phyloP scores from a whole-genome alignment of 2,329 filamentous ascomycete species.

The Diplodia scrobiculata region DNA sequence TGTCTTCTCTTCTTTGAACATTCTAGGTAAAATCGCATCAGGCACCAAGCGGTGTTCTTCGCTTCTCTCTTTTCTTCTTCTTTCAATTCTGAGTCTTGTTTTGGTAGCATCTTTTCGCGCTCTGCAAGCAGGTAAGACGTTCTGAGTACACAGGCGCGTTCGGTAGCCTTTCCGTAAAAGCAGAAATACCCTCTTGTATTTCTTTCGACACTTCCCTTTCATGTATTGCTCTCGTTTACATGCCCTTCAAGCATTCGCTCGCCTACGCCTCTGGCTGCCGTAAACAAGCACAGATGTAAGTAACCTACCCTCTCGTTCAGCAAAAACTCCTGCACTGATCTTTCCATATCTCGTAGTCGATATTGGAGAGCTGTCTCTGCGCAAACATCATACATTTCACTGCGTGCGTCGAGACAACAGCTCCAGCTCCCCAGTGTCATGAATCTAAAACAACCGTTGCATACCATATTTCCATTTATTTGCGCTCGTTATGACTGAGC shows the following conservation, averaged over 20 bases:
- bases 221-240: background rate
- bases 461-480: background rate
- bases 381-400: background rate
- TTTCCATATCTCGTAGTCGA: background rate
- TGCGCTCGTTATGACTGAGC: background rate
- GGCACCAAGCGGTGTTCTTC: background rate
- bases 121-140: conserved; percentile 12
- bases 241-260: background rate
- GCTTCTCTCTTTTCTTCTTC: background rate
- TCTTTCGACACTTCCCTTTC: background rate
- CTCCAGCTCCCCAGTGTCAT: background rate
- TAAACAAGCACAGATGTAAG: background rate
- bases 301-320: background rate
- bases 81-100: conserved; percentile 3
- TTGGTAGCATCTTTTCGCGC: conserved; percentile 10
- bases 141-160: background rate
- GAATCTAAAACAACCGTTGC: background rate
- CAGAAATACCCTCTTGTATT: conserved; percentile 26
- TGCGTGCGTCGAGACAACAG: background rate
- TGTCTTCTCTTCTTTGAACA: background rate
- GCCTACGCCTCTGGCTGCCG: background rate
- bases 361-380: background rate
- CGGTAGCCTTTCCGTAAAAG: conserved; percentile 13
- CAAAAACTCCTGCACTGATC: background rate
- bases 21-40: background rate